phyloP scores from a whole-genome alignment of 345 rosid genomes.

The Linum lewisii region DNA sequence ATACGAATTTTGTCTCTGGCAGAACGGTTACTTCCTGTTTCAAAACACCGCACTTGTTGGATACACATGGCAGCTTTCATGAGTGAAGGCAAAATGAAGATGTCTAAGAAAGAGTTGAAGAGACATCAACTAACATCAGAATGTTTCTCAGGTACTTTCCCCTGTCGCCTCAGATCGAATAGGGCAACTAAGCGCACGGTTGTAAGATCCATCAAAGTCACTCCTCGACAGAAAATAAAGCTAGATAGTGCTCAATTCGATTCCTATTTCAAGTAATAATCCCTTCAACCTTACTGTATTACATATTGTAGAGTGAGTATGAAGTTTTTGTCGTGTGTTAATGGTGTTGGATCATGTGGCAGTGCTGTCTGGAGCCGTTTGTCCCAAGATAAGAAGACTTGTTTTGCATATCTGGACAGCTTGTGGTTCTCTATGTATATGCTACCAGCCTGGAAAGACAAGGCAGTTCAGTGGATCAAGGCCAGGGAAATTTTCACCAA shows the following conservation, averaged over 20 bases:
- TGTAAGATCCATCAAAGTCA: conserved; percentile 20
- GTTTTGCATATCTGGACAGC: conserved; percentile 38
- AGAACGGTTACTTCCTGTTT: conserved; percentile 17
- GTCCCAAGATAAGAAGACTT: conserved; percentile 30
- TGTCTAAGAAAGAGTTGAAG: conserved; percentile 12
- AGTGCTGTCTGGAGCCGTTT: conserved; percentile 48
- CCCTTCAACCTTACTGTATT: neutral
- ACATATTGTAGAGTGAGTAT: neutral
- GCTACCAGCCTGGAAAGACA: conserved; percentile 21
- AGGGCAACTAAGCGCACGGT: conserved; percentile 25
- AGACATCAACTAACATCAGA: conserved; percentile 20
- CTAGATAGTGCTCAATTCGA: conserved; percentile 17
- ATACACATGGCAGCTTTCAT: conserved; percentile 26
- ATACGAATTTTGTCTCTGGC: conserved; percentile 7
- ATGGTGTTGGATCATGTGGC: neutral
- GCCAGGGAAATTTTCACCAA: conserved; percentile 41
- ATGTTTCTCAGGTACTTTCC: conserved; percentile 37
- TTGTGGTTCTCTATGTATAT: conserved; percentile 51
- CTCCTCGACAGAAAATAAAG: conserved; percentile 6
- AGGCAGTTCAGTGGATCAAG: conserved; percentile 46
- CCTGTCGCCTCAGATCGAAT: conserved; percentile 32
- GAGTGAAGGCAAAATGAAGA: conserved; percentile 20
- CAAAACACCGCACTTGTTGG: conserved; percentile 69
- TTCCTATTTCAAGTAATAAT: conserved; percentile 36
- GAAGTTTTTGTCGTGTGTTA: neutral